Evolutionary conservation across 768 basidiomycete genomes (phyloP).

Genomic region (Termitomyces sp.): DNA sequence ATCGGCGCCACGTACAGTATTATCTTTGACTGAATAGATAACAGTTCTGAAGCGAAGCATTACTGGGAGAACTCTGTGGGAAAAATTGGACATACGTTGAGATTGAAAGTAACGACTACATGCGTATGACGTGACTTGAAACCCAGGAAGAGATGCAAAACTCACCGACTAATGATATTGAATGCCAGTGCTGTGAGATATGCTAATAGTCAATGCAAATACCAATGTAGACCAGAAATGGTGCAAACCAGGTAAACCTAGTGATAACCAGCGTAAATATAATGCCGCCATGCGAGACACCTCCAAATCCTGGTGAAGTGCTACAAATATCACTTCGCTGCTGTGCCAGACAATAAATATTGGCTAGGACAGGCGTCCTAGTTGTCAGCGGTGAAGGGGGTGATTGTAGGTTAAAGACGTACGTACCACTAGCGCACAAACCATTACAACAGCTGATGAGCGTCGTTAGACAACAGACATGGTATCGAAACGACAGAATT

Average conservation of each 20-base stretch:
- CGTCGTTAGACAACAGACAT: background rate
- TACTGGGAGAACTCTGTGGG: background rate
- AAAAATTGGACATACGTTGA: background rate
- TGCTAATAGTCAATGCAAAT: background rate
- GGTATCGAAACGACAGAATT: background rate
- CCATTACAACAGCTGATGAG: background rate
- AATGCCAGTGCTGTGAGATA: background rate
- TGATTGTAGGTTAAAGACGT: background rate
- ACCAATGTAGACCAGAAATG: background rate
- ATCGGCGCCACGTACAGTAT: slow-evolving; percentile 70
- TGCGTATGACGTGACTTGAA: background rate
- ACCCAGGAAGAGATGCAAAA: background rate
- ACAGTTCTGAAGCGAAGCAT: slow-evolving; percentile 31
- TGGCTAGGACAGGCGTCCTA: background rate
- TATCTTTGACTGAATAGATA: slow-evolving; percentile 33
- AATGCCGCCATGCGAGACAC: background rate
- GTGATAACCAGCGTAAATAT: background rate
- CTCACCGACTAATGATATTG: background rate
- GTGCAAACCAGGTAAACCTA: background rate
- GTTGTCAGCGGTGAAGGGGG: background rate
- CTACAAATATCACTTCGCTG: background rate
- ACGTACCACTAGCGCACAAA: slow-evolving; percentile 13
- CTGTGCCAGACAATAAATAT: background rate
- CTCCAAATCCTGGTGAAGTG: slow-evolving; percentile 2
- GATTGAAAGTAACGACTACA: slow-evolving; percentile 5